phyloP scores from a whole-genome alignment of 768 basidiomycete species.

The Clitopilus passeckerianus region DNA sequence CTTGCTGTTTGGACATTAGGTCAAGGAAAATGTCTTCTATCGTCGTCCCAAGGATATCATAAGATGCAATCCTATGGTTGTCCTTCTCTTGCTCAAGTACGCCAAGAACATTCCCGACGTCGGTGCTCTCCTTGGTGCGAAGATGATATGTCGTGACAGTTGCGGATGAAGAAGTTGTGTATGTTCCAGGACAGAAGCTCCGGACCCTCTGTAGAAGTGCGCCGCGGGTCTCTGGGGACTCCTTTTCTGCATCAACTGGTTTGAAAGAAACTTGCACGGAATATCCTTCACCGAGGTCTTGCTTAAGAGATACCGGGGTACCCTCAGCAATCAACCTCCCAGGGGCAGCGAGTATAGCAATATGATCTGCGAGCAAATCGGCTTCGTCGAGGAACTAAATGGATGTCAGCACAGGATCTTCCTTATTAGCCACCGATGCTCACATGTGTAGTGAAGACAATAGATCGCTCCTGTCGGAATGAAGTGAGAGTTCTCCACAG shows the following conservation, averaged over 20 bases:
- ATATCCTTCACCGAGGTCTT: constrained; percentile 68
- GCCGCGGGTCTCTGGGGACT: constrained; percentile 14
- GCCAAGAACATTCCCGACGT: constrained; percentile 52
- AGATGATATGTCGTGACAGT: constrained; percentile 49
- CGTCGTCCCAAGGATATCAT: constrained; percentile 67
- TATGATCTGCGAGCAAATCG: constrained; percentile 70
- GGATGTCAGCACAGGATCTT: not conserved
- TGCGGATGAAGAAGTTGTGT: constrained; percentile 36
- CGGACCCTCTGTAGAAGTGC: constrained; percentile 39
- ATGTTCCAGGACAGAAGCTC: constrained; percentile 37
- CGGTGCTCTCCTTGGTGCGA: constrained; percentile 49
- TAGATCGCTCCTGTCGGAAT: constrained; percentile 59
- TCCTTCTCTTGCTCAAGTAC: constrained; percentile 42
- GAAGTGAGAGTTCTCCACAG: constrained; percentile 73
- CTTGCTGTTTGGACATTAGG: constrained; percentile 50
- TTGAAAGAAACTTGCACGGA: constrained; percentile 51
- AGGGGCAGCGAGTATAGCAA: constrained; percentile 71
- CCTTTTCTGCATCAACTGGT: constrained; percentile 19
- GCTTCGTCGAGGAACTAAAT: constrained; percentile 72
- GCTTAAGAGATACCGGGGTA: constrained; percentile 71
- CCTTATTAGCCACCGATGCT: constrained; percentile 11
- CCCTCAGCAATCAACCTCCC: constrained; percentile 73
- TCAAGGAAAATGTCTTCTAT: constrained; percentile 81
- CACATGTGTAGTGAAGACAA: constrained; percentile 79
- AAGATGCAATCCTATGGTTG: constrained; percentile 38